Percentiles rank a stretch among this genome's conserved stretches.
Evolutionary conservation across 1,139 yeast species (phyloP).

Genomic region (Blastobotrys aristatus): DNA sequence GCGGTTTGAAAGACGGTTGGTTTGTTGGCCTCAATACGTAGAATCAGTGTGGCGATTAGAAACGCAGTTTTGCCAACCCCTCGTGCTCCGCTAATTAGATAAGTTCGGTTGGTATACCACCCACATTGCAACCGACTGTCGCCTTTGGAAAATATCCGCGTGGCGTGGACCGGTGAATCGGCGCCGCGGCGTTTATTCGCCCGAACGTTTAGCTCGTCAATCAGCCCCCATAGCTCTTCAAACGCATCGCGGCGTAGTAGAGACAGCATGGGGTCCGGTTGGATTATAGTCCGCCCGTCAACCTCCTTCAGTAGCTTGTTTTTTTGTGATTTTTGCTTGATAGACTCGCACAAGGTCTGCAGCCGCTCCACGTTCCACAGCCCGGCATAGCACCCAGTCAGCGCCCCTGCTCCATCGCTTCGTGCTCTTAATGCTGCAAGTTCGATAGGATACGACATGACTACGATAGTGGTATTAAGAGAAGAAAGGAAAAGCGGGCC

Average conservation of each 20-base stretch:
- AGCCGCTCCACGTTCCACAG: constrained; percentile 6
- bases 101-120: constrained; percentile 12
- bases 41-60: constrained; percentile 5
- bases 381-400: background rate
- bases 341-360: constrained; percentile 1
- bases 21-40: constrained; percentile 1
- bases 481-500: background rate
- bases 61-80: constrained; percentile 13
- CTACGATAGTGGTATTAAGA: background rate
- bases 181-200: constrained; percentile 5
- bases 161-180: constrained; percentile 5
- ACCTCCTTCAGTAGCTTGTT: background rate
- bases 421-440: background rate
- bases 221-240: constrained; percentile 9
- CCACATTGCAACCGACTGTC: constrained; percentile 6
- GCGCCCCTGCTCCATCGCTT: background rate
- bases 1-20: constrained; percentile 9
- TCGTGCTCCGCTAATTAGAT: constrained; percentile 3
- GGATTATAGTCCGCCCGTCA: background rate
- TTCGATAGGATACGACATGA: background rate
- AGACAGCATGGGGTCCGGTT: background rate
- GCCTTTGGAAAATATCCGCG: background rate
- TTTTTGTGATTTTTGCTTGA: background rate
- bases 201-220: constrained; percentile 9
- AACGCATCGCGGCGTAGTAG: constrained; percentile 9